Evolutionary conservation across 139 green algal genomes (phyloP).

Genomic region (Mesostigma viride): DNA sequence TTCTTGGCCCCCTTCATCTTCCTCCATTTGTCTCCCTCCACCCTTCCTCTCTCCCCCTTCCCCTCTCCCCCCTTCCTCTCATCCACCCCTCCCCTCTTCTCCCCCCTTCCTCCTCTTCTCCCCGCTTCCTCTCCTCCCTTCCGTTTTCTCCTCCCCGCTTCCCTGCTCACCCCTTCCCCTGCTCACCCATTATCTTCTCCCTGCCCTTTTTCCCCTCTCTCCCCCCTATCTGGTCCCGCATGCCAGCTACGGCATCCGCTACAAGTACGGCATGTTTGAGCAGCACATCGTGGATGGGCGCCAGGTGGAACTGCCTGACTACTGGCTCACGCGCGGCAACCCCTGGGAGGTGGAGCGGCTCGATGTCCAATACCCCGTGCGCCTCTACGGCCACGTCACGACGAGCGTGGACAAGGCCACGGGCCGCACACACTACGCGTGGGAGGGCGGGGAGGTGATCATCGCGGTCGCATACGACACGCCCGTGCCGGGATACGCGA

Average conservation of each 20-base stretch:
- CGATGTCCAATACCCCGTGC: slow-evolving; percentile 71
- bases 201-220: too few relatives aligned
- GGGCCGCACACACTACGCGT: slow-evolving; percentile 55
- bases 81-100: too few relatives aligned
- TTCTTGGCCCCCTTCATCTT: too few relatives aligned
- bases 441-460: slow-evolving; percentile 85
- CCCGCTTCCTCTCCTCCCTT: too few relatives aligned
- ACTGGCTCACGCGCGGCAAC: slow-evolving; percentile 93
- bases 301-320: slow-evolving; percentile 92
- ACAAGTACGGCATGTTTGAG: slow-evolving; percentile 97
- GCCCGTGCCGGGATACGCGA: slow-evolving; percentile 91
- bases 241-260: slow-evolving; percentile 91
- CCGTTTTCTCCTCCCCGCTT: too few relatives aligned
- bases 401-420: slow-evolving; percentile 40
- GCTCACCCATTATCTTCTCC: too few relatives aligned
- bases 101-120: too few relatives aligned
- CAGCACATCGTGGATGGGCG: slow-evolving; percentile 80
- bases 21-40: too few relatives aligned
- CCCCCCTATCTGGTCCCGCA: too few relatives aligned
- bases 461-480: slow-evolving; percentile 93
- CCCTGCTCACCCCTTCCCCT: too few relatives aligned
- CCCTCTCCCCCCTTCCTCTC: too few relatives aligned
- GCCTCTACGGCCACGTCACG: slow-evolving; percentile 82
- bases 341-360: slow-evolving; percentile 91
- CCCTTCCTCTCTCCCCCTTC: too few relatives aligned